Percentiles rank a stretch among this genome's conserved stretches.
These are phyloP conservation scores for Leptomonas pyrrhocoris DNA, from an alignment of 208 protist species.

Conservation along the genomic window DNA sequence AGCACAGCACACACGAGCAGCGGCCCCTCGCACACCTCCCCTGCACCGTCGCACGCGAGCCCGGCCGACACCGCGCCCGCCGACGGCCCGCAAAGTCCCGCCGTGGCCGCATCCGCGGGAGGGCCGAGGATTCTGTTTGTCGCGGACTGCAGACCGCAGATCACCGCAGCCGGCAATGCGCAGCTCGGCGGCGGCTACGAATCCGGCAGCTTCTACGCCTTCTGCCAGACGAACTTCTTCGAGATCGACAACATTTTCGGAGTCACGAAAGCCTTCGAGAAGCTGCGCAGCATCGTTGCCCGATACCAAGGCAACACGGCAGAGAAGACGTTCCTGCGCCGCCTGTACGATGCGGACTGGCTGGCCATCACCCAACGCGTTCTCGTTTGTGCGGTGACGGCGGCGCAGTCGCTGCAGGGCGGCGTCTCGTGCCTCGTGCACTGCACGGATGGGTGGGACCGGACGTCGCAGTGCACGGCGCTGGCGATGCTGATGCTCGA, in stretches of 20 bases:
- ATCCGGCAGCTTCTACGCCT: conserved; percentile 59
- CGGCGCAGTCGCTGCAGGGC: conserved; percentile 52
- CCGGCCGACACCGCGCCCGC: neutral
- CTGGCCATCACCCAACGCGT: conserved; percentile 68
- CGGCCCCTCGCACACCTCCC: neutral
- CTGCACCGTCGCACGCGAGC: neutral
- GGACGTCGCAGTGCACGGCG: conserved; percentile 90
- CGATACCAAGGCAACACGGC: conserved; percentile 54
- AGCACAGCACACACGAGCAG: neutral
- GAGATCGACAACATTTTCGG: conserved; percentile 93
- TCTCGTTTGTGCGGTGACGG: conserved; percentile 46
- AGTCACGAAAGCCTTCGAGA: conserved; percentile 63
- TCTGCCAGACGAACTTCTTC: conserved; percentile 78
- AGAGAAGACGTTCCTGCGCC: conserved; percentile 54
- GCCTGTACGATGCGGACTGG: conserved; percentile 72
- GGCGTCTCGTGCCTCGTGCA: conserved; percentile 89
- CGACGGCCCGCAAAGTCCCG: neutral
- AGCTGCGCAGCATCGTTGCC: conserved; percentile 60
- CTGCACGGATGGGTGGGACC: conserved; percentile 96
- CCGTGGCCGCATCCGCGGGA: conserved; percentile 11
- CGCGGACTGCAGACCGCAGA: conserved; percentile 75
- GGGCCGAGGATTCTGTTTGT: conserved; percentile 52
- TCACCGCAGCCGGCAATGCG: conserved; percentile 67
- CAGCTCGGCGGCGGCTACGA: conserved; percentile 88
- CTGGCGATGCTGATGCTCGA: conserved; percentile 93